Percentiles rank a stretch among this genome's conserved stretches.
These are phyloP conservation scores for Boletus edulis DNA, from an alignment of 768 basidiomycete genomes.

Conservation along the genomic window DNA sequence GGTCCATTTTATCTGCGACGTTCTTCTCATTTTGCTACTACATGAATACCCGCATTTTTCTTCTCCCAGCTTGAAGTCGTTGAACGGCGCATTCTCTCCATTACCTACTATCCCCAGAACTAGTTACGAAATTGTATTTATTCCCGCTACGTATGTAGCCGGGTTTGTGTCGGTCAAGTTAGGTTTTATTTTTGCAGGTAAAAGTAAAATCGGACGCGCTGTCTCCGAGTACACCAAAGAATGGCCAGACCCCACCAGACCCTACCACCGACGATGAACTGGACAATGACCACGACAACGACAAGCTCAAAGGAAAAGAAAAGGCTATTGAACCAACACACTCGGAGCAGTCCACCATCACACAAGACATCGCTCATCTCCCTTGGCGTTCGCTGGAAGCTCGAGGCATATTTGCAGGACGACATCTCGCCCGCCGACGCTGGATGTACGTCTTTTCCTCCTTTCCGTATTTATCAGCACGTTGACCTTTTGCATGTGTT, in stretches of 20 bases:
- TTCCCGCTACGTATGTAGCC: too few relatives aligned
- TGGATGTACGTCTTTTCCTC: conserved; percentile 45
- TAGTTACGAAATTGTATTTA: too few relatives aligned
- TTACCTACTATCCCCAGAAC: too few relatives aligned
- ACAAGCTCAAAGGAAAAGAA: conserved; percentile 18
- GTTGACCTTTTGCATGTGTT: neutral
- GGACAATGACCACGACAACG: conserved; percentile 5
- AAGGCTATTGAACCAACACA: conserved; percentile 12
- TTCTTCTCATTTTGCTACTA: too few relatives aligned
- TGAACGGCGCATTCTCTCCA: too few relatives aligned
- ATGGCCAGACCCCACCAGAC: conserved; percentile 15
- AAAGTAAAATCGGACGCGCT: too few relatives aligned
- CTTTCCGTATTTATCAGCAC: too few relatives aligned
- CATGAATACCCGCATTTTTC: too few relatives aligned
- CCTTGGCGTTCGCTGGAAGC: conserved; percentile 51
- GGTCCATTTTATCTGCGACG: too few relatives aligned
- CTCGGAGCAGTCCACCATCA: conserved; percentile 20
- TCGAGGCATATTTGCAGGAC: conserved; percentile 35
- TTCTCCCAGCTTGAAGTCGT: too few relatives aligned
- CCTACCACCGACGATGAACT: neutral
- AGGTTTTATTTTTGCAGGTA: too few relatives aligned
- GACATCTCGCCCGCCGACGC: conserved; percentile 23
- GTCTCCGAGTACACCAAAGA: conserved; percentile 36
- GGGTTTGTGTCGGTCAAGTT: too few relatives aligned
- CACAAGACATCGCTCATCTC: conserved; percentile 52